These are phyloP conservation scores for Podospora bellae-mahoneyi DNA, from an alignment of 495 filamentous ascomycete species.

Conservation along the genomic window DNA sequence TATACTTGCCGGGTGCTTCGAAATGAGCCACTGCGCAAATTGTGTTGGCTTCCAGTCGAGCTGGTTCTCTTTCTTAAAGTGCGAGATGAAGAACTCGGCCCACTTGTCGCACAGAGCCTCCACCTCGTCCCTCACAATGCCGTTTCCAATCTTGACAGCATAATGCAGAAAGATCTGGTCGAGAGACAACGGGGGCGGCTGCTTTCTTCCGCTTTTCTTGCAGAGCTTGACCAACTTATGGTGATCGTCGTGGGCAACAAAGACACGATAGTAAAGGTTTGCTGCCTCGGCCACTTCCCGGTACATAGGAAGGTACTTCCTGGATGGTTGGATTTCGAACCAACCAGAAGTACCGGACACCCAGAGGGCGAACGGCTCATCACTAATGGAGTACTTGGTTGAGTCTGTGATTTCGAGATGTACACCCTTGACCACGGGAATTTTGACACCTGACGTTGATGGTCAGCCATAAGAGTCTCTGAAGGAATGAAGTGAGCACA, in stretches of 20 bases:
- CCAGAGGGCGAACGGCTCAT: conserved; percentile 66
- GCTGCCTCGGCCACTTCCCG: conserved; percentile 66
- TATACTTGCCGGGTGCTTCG: conserved; percentile 22
- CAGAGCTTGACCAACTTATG: conserved; percentile 26
- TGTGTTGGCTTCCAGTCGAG: conserved; percentile 34
- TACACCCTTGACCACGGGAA: conserved; percentile 36
- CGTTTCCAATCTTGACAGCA: conserved; percentile 42
- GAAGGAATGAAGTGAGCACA: background rate
- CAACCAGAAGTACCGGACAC: conserved; percentile 73
- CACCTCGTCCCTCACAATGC: conserved; percentile 40
- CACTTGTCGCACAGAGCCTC: conserved; percentile 35
- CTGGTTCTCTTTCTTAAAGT: conserved; percentile 38
- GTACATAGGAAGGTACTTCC: conserved; percentile 58
- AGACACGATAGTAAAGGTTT: conserved; percentile 63
- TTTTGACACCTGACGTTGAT: conserved; percentile 45
- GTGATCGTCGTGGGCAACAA: conserved; percentile 35
- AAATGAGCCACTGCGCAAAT: conserved; percentile 37
- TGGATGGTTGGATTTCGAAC: conserved; percentile 67
- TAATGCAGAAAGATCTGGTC: conserved; percentile 42
- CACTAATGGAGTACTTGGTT: conserved; percentile 65
- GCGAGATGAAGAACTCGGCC: conserved; percentile 40
- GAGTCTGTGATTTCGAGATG: conserved; percentile 64
- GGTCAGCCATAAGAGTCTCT: conserved; percentile 23
- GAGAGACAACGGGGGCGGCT: conserved; percentile 21
- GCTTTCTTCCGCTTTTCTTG: conserved; percentile 24